Evolutionary conservation across 257 asterid species (phyloP).

Genomic region (Nicotiana otophora): DNA sequence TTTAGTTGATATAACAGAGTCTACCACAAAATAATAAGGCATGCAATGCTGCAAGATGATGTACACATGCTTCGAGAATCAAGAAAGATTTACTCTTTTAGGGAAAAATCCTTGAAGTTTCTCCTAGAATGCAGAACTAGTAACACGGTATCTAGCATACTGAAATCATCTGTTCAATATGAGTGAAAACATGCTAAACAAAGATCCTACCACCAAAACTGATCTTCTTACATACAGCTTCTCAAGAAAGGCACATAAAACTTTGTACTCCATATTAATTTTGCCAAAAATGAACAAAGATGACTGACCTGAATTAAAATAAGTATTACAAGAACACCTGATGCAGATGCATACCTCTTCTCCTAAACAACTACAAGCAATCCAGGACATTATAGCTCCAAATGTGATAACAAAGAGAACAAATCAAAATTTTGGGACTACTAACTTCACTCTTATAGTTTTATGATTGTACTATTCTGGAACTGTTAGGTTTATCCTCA

Average conservation of each 20-base stretch:
- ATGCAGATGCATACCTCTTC: neutral
- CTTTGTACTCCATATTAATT: neutral
- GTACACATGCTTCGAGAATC: neutral
- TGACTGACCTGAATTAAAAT: neutral
- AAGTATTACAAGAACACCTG: neutral
- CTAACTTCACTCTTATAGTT: neutral
- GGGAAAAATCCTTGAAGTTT: neutral
- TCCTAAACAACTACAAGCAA: neutral
- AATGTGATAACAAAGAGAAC: neutral
- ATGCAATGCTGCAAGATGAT: neutral
- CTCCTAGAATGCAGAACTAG: neutral
- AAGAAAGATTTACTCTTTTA: neutral
- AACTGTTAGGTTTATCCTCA: neutral
- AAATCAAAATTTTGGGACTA: neutral
- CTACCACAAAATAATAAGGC: neutral
- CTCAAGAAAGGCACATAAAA: neutral
- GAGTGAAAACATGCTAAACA: neutral
- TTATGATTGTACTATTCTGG: neutral
- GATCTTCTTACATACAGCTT: neutral
- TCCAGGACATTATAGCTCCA: neutral
- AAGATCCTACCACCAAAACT: neutral
- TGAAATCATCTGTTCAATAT: neutral
- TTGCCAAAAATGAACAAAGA: neutral
- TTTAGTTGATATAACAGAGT: neutral
- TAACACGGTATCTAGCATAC: neutral